Percentiles rank a stretch among this genome's conserved stretches.
Conservation (phyloP, 129 eudicot genomes). For the Pulicaria dysenterica region DNA sequence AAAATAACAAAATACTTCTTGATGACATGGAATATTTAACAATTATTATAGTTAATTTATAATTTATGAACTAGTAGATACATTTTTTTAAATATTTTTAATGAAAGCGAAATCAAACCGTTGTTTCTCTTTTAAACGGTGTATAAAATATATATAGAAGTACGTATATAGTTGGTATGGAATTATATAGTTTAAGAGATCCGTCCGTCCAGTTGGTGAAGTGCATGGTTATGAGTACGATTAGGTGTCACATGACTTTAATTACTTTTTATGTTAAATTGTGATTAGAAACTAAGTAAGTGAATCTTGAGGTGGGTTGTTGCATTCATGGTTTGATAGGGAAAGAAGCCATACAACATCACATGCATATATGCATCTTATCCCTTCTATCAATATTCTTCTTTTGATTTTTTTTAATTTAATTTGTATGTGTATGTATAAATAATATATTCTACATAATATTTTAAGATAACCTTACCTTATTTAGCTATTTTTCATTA, state of each 20-base stretch:
- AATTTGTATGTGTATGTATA: neutral
- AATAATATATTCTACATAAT: neutral
- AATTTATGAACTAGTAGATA: too few species aligned
- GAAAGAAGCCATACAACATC: slow-evolving; percentile 35
- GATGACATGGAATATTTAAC: too few species aligned
- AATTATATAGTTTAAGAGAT: slow-evolving; percentile 2
- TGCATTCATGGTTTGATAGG: slow-evolving; percentile 33
- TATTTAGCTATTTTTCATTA: neutral
- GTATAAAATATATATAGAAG: neutral
- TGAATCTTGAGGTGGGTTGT: slow-evolving; percentile 42
- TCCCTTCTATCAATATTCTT: slow-evolving; percentile 17
- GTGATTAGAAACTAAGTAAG: slow-evolving; percentile 34
- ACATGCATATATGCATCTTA: too few species aligned
- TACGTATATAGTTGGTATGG: neutral
- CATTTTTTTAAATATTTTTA: too few species aligned
- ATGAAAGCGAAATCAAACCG: too few species aligned
- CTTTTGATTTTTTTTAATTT: neutral
- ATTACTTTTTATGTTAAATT: slow-evolving; percentile 10
- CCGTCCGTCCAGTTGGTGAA: slow-evolving; percentile 18
- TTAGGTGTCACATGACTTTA: slow-evolving; percentile 30
- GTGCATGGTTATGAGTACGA: slow-evolving; percentile 22
- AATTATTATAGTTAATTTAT: too few species aligned
- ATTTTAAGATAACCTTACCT: neutral
- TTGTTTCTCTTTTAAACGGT: too few species aligned
- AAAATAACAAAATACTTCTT: too few species aligned